These are phyloP conservation scores for Microcyclosporella mali DNA, from an alignment of 2,329 filamentous ascomycete genomes.

Conservation along the genomic window DNA sequence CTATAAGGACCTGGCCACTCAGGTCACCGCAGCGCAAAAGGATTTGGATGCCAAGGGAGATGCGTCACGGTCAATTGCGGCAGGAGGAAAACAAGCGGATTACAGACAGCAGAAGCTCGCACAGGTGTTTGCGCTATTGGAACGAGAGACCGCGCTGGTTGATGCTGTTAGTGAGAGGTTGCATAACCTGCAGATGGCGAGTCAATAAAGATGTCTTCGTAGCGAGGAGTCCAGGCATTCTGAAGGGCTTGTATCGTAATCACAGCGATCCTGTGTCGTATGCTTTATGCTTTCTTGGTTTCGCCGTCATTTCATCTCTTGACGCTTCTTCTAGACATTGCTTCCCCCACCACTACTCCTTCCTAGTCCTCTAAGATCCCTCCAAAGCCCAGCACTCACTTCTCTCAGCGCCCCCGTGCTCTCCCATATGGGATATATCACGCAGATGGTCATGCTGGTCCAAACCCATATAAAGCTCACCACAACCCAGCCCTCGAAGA, in stretches of 20 bases:
- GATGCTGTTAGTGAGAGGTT: constrained; percentile 60
- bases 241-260: no score
- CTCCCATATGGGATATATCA: constrained; percentile 40
- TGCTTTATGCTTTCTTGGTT: not conserved
- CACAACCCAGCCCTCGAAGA: constrained; percentile 38
- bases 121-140: constrained; percentile 58
- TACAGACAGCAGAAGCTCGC: constrained; percentile 58
- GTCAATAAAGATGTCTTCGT: not conserved
- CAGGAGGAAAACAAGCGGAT: constrained; percentile 42
- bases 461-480: constrained; percentile 41
- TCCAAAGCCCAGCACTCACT: constrained; percentile 17
- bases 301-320: not conserved
- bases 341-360: not conserved
- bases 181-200: constrained; percentile 44
- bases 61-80: constrained; percentile 39
- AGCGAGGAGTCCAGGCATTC: constrained; percentile 1
- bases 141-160: constrained; percentile 61
- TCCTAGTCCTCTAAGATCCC: constrained; percentile 4
- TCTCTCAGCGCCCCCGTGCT: constrained; percentile 30
- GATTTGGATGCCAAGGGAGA: constrained; percentile 28
- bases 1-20: constrained; percentile 23
- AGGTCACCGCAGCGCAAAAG: constrained; percentile 25
- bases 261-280: no score
- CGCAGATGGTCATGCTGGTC: constrained; percentile 35
- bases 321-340: not conserved